These are phyloP conservation scores for Teratosphaeria nubilosa DNA, from an alignment of 2,329 filamentous ascomycete genomes.

Conservation along the genomic window DNA sequence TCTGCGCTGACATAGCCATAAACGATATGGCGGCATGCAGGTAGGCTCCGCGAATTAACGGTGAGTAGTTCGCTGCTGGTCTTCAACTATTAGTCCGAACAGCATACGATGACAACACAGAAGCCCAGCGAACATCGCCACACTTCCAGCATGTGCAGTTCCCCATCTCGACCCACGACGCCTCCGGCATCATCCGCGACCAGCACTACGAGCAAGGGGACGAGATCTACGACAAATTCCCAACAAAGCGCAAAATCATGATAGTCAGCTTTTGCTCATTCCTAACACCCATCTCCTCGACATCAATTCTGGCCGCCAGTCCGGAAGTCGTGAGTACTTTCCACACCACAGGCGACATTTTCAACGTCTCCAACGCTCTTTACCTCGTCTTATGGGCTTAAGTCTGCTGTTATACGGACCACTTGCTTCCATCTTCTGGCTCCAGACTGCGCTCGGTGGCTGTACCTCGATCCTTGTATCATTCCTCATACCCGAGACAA, in stretches of 20 bases:
- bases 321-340: slow-evolving; percentile 56
- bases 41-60: neutral
- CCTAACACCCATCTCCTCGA: slow-evolving; percentile 64
- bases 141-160: slow-evolving; percentile 19
- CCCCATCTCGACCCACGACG: slow-evolving; percentile 24
- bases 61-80: neutral
- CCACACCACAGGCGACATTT: slow-evolving; percentile 54
- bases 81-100: neutral
- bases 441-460: slow-evolving; percentile 60
- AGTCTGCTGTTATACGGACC: slow-evolving; percentile 63
- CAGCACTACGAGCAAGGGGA: slow-evolving; percentile 36
- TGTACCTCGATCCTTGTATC: slow-evolving; percentile 49
- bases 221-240: slow-evolving; percentile 55
- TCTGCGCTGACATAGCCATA: neutral
- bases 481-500: slow-evolving; percentile 63
- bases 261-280: slow-evolving; percentile 71
- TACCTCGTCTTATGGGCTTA: slow-evolving; percentile 64
- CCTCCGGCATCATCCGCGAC: slow-evolving; percentile 10
- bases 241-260: slow-evolving; percentile 50
- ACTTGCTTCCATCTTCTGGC: slow-evolving; percentile 61
- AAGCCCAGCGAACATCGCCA: slow-evolving; percentile 5
- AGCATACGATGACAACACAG: neutral
- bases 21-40: neutral
- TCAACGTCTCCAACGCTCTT: slow-evolving; percentile 66
- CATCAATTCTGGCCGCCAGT: slow-evolving; percentile 60